Evolutionary conservation across 495 filamentous ascomycete species (phyloP).

Genomic region (Thozetella sp.): DNA sequence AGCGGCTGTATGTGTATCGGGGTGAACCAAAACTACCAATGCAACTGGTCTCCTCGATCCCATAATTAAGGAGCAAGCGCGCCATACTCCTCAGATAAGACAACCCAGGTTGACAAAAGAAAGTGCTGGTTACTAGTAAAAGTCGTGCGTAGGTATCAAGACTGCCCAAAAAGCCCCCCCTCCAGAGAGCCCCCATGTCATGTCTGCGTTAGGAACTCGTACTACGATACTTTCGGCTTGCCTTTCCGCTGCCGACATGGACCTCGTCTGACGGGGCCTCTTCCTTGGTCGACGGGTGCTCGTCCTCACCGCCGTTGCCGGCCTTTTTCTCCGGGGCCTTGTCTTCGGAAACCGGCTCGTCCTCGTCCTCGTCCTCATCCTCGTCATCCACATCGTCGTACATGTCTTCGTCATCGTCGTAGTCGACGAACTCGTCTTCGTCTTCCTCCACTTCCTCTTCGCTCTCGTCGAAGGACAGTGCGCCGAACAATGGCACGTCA

Average conservation of each 20-base stretch:
- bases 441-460: slow-evolving; percentile 20
- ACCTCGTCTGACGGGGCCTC: slow-evolving; percentile 18
- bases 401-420: slow-evolving; percentile 15
- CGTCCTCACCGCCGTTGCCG: slow-evolving; percentile 9
- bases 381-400: slow-evolving; percentile 22
- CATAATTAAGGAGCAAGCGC: background rate
- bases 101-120: background rate
- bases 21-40: too few relatives aligned
- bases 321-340: slow-evolving; percentile 15
- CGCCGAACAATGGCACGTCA: slow-evolving; percentile 31
- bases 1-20: too few relatives aligned
- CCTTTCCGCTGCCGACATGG: slow-evolving; percentile 17
- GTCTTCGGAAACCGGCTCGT: slow-evolving; percentile 11
- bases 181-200: background rate
- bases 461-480: slow-evolving; percentile 31
- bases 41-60: background rate
- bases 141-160: background rate
- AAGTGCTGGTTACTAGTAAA: background rate
- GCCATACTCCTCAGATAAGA: background rate
- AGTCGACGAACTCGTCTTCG: slow-evolving; percentile 1
- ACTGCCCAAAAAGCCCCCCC: background rate
- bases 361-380: slow-evolving; percentile 19
- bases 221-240: slow-evolving; percentile 17
- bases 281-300: slow-evolving; percentile 7
- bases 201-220: slow-evolving; percentile 13